These are phyloP conservation scores for Excoecaria agallocha DNA, from an alignment of 345 rosid species.

Conservation along the genomic window DNA sequence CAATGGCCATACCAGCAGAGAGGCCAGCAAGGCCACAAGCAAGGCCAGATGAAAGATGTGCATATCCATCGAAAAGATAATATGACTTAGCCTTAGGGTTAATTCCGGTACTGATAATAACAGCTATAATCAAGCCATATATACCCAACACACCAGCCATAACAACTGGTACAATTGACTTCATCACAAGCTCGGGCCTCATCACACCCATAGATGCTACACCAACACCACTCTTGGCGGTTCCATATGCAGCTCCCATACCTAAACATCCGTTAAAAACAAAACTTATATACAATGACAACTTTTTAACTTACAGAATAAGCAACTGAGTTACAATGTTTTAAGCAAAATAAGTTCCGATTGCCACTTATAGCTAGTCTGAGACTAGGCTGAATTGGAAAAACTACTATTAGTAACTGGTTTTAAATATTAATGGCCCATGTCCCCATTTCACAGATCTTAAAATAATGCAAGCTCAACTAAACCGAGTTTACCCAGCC, in stretches of 20 bases:
- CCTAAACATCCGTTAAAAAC: slow-evolving; percentile 37
- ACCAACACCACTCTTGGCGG: slow-evolving; percentile 94
- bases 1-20: slow-evolving; percentile 97
- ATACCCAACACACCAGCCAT: slow-evolving; percentile 99
- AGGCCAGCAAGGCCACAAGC: slow-evolving; percentile 98
- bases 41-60: slow-evolving; percentile 91
- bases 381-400: background rate
- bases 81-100: slow-evolving; percentile 91
- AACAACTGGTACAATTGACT: slow-evolving; percentile 93
- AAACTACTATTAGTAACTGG: background rate
- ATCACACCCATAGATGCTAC: slow-evolving; percentile 96
- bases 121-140: slow-evolving; percentile 89
- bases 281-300: background rate
- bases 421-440: background rate
- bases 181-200: slow-evolving; percentile 97
- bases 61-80: slow-evolving; percentile 89
- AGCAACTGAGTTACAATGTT: background rate
- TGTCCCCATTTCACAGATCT: background rate
- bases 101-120: slow-evolving; percentile 86
- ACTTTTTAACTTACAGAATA: background rate
- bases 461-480: background rate
- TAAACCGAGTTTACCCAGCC: background rate
- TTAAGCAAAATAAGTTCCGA: background rate
- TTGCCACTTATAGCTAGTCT: background rate
- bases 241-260: slow-evolving; percentile 98